These are phyloP conservation scores for Verticillium longisporum DNA, from an alignment of 2,329 filamentous ascomycete genomes.

Conservation along the genomic window DNA sequence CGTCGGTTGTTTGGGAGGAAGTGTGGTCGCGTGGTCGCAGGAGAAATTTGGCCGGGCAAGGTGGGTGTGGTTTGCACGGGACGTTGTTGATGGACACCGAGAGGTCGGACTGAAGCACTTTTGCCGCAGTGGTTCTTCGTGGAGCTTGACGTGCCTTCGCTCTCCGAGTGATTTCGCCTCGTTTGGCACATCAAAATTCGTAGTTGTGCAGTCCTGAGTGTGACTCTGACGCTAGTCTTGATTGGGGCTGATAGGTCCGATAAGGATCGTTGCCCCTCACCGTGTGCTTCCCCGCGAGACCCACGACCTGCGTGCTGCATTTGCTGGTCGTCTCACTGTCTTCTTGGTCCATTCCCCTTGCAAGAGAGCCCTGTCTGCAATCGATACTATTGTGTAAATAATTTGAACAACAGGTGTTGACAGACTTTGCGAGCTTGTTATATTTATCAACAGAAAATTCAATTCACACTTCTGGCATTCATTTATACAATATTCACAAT, in stretches of 20 bases:
- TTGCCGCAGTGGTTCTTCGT: slow-evolving; percentile 4
- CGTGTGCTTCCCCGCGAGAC: not conserved
- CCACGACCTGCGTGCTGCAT: not conserved
- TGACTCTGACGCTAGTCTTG: slow-evolving; percentile 32
- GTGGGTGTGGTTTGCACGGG: slow-evolving; percentile 2
- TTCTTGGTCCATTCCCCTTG: no score
- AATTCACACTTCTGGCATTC: not conserved
- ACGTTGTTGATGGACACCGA: slow-evolving; percentile 8
- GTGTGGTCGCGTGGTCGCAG: slow-evolving; percentile 5
- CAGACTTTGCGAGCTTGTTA: not conserved
- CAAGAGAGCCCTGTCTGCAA: no score
- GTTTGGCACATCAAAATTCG: slow-evolving; percentile 30
- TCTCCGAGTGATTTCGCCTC: slow-evolving; percentile 21
- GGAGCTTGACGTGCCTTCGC: slow-evolving; percentile 13
- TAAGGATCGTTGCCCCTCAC: slow-evolving; percentile 18
- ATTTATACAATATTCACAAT: not conserved
- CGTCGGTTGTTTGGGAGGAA: slow-evolving; percentile 8
- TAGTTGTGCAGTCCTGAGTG: slow-evolving; percentile 30
- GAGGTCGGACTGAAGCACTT: not conserved
- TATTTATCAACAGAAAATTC: not conserved
- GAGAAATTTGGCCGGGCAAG: slow-evolving; percentile 2
- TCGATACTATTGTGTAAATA: no score
- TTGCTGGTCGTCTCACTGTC: not conserved
- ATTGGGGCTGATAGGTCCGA: slow-evolving; percentile 27
- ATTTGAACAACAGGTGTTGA: no score